phyloP scores from a whole-genome alignment of 371 early-diverging fungal genomes.

The Rhizopus delemar region DNA sequence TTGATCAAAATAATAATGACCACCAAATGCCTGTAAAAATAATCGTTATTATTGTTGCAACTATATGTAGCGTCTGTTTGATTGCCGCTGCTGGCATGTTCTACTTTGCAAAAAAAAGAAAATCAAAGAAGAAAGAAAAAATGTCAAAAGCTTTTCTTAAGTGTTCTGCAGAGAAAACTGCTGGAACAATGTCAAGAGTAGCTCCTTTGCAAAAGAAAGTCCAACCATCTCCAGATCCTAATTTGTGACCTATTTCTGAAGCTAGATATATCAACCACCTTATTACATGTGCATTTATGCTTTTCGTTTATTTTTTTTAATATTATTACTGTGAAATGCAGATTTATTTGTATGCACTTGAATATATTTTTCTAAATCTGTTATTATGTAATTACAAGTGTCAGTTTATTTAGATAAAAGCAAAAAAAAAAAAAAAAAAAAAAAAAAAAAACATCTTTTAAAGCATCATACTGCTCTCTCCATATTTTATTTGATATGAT shows the following conservation, averaged over 20 bases:
- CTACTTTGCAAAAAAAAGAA: constrained; percentile 24
- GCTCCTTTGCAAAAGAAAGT: constrained; percentile 23
- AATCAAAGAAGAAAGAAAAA: constrained; percentile 33
- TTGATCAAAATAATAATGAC: not conserved
- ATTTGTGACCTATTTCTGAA: not conserved
- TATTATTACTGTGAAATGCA: too few relatives aligned
- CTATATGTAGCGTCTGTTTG: constrained; percentile 21
- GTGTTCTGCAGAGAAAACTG: constrained; percentile 29
- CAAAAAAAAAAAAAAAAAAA: too few relatives aligned
- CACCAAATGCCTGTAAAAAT: constrained; percentile 8
- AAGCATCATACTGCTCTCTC: too few relatives aligned
- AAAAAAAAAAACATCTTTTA: too few relatives aligned
- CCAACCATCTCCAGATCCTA: constrained; percentile 7
- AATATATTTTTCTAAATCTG: too few relatives aligned
- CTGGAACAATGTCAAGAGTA: constrained; percentile 17
- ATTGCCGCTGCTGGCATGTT: constrained; percentile 25
- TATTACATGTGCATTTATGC: too few relatives aligned
- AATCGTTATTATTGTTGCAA: constrained; percentile 22
- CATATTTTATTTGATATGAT: too few relatives aligned
- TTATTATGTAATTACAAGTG: too few relatives aligned
- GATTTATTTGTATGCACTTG: too few relatives aligned
- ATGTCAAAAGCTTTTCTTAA: constrained; percentile 41
- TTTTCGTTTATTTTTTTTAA: too few relatives aligned
- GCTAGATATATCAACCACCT: too few relatives aligned
- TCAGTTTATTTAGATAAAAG: too few relatives aligned